A percentile compares a stretch with the other conserved stretches of the same genome.
Evolutionary conservation across 164 flowering plant genomes (phyloP).

Genomic region (Malania oleifera): DNA sequence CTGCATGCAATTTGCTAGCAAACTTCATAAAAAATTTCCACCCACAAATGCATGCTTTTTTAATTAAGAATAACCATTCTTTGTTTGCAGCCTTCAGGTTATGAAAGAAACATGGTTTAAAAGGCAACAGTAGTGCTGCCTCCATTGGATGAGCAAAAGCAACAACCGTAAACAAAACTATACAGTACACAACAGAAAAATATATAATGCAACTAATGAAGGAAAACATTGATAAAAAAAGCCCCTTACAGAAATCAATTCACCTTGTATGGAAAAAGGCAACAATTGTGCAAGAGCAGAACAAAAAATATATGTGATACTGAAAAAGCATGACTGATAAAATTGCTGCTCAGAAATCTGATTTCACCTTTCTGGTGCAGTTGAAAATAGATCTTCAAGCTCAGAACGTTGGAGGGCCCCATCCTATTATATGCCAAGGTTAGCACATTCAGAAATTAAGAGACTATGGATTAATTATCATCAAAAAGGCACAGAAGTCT

Average conservation of each 20-base stretch:
- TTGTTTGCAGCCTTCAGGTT: background rate
- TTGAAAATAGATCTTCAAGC: slow-evolving; percentile 64
- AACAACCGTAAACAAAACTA: too few relatives aligned
- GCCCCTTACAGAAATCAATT: slow-evolving; percentile 6
- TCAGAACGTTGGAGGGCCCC: slow-evolving; percentile 42
- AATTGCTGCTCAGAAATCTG: background rate
- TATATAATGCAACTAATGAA: background rate
- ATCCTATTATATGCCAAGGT: slow-evolving; percentile 34
- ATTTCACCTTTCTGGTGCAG: slow-evolving; percentile 62
- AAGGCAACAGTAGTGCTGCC: background rate
- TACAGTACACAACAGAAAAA: background rate
- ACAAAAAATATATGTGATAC: too few relatives aligned
- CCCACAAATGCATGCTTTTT: background rate
- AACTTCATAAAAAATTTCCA: background rate
- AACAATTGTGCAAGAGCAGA: too few relatives aligned
- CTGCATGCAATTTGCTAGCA: too few relatives aligned
- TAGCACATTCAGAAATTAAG: background rate
- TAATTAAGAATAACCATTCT: background rate
- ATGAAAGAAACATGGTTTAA: background rate
- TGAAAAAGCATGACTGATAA: too few relatives aligned
- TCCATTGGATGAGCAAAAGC: background rate
- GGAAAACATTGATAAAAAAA: background rate
- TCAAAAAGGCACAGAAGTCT: background rate
- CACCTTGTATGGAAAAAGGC: too few relatives aligned
- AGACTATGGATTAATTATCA: background rate